Base-by-base conservation (phyloP, 495 filamentous ascomycete species). In the Xylaria telfairii region DNA sequence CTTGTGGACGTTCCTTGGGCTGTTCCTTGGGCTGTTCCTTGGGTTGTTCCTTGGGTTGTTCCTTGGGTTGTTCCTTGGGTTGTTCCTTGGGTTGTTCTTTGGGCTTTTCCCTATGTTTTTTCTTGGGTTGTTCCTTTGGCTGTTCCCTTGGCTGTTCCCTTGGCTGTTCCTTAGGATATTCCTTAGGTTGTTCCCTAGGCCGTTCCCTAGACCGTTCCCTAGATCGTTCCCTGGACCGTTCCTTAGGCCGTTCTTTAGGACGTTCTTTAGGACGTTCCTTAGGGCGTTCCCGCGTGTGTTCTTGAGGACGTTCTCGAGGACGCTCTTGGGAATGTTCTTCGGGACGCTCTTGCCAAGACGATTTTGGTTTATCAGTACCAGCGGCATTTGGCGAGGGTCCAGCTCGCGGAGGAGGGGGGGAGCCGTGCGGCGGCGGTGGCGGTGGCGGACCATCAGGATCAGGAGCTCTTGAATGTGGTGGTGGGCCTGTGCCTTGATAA, bases 291-390 rank as follows among this genome's bases (percentile, higher is more conserved):
- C 26, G 62, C 30, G 21, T 21, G 4, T 26, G 41, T 37, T 51
- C 64, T 30, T 54, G 32, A 3, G 26, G 28, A 0, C 42, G 41
- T 26, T 67, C 64, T 19, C 32, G 46, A 8, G 32, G 5, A 44
- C 21, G 37, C 57, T 74, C 26, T 70, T 74, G 62, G 60, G 69
- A 42, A 41, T 41, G 47, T 6, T 54, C 65, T 46, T 76, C 72
- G 12, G 84, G 79, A 37, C 79, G 75, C 51, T 81, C 73, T 59
- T 85, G 80, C 85, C 84, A 84, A 8, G 83, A 81, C 70, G 82
- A 72, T 51, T 83, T 73, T 3, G 83, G 75, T 53, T 76, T 56
- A 28, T 79, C 80, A 9, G 71, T 66, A 26, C 75, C 72, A 4
- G 79, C 74, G 0, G 70, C 44, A 24, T 81, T 78, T 15, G 72